phyloP scores from a whole-genome alignment of 495 filamentous ascomycete genomes.

The Oleoguttula mirabilis region DNA sequence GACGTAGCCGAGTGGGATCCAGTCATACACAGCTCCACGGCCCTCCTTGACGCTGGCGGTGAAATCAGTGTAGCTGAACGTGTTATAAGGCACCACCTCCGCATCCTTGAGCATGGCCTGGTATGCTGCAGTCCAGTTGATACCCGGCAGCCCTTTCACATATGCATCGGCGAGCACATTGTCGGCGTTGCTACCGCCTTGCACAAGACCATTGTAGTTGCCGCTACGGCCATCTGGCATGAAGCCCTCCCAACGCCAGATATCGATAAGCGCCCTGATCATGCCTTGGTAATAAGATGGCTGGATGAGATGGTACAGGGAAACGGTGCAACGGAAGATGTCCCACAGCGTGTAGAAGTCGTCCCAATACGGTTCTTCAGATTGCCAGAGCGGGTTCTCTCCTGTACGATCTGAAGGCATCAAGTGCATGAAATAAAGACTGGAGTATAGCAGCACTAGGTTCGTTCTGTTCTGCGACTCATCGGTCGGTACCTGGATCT shows the following conservation, averaged over 20 bases:
- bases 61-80: slow-evolving; percentile 14
- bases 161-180: slow-evolving; percentile 32
- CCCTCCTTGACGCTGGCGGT: slow-evolving; percentile 25
- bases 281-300: slow-evolving; percentile 23
- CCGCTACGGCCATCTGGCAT: slow-evolving; percentile 27
- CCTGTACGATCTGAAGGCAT: slow-evolving; percentile 27
- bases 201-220: slow-evolving; percentile 28
- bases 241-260: slow-evolving; percentile 27
- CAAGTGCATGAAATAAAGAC: slow-evolving; percentile 28
- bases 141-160: slow-evolving; percentile 24
- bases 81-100: slow-evolving; percentile 27
- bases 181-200: slow-evolving; percentile 31
- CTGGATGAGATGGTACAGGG: slow-evolving; percentile 27
- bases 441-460: slow-evolving; percentile 26
- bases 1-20: slow-evolving; percentile 27
- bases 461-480: slow-evolving; percentile 22
- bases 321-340: slow-evolving; percentile 25
- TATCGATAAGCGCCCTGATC: slow-evolving; percentile 26
- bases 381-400: slow-evolving; percentile 29
- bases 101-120: slow-evolving; percentile 29
- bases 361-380: slow-evolving; percentile 27
- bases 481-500: slow-evolving; percentile 23
- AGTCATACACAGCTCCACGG: slow-evolving; percentile 28
- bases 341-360: slow-evolving; percentile 32
- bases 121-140: slow-evolving; percentile 31